Evolutionary conservation across 805 yeast species (phyloP), one percentile per base, ranked within the genome.

Genomic region (Myxozyma lipomycoides): DNA sequence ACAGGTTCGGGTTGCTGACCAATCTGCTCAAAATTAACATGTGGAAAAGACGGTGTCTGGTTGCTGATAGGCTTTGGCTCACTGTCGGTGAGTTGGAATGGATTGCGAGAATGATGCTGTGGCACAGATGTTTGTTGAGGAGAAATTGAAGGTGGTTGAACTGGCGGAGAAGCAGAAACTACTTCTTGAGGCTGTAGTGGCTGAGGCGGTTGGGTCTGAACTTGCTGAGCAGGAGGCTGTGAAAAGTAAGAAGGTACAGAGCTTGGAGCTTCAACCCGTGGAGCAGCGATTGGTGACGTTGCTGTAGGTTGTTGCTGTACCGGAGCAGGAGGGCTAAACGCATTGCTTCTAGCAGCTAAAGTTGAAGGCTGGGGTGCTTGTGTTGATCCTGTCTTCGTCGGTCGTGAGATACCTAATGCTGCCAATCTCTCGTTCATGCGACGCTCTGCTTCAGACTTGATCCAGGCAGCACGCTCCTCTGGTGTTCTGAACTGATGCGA

Each of bases 361-460:
- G 68, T 65, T 18, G 67, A 65, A 21, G 53, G 24, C 21, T 32
- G 15, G 18, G 57, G 45, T n/a, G 49, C 67, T 4, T 55, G 57
- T 10, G 48, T 42, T 26, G 26, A 23, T 23, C 54, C 43, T 30
- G 41, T 49, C n/a, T 43, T 52, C 17, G 54, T 46, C 21, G 57
- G 50, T 24, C 25, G 42, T 28, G 57, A 49, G 23, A 87, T 77
- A 2, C 95, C 95, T 50, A 88, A 74, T 55, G 82, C 84, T 2
- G 95, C 95, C 62, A 88, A 73, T 61, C 88, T 75, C 61, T 86
- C 95, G 54, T 81, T 82, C 96, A 89, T 88, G 67, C 86, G 78
- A 62, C 82, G 81, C 60, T 78, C 78, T 2, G 87, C 87, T 62
- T 86, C 91, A 17, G 88, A 91, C 66, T 86, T 88, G 46, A 87